Evolutionary conservation across 495 filamentous ascomycete species (phyloP).

Genomic region (Penicillium subrubescens): DNA sequence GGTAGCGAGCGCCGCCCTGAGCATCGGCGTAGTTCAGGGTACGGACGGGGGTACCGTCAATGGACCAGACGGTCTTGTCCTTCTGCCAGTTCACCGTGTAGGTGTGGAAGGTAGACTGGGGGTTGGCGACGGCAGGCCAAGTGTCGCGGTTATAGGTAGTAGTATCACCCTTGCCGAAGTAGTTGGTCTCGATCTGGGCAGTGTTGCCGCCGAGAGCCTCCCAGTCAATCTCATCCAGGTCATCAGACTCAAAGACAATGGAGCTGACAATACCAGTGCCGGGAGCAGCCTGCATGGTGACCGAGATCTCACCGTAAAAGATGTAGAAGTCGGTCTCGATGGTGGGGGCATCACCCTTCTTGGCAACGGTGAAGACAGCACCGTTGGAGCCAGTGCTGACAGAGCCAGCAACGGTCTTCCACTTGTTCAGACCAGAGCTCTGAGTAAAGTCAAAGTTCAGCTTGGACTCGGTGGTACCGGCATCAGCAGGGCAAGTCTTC

Average conservation of each 20-base stretch:
- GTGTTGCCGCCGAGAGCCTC: slow-evolving; percentile 61
- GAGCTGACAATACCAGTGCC: slow-evolving; percentile 79
- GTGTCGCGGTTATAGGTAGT: slow-evolving; percentile 73
- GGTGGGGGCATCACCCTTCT: slow-evolving; percentile 73
- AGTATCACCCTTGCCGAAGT: slow-evolving; percentile 90
- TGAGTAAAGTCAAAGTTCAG: slow-evolving; percentile 60
- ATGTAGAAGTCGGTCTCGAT: slow-evolving; percentile 74
- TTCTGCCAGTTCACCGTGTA: slow-evolving; percentile 87
- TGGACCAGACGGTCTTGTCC: slow-evolving; percentile 71
- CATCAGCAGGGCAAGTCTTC: slow-evolving; percentile 24
- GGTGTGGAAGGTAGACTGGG: slow-evolving; percentile 72
- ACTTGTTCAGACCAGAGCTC: slow-evolving; percentile 52
- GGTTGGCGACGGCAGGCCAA: slow-evolving; percentile 56
- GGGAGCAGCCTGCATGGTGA: slow-evolving; percentile 70
- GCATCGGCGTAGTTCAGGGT: slow-evolving; percentile 61
- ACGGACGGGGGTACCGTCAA: slow-evolving; percentile 73
- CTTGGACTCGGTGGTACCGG: slow-evolving; percentile 15
- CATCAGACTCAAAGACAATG: slow-evolving; percentile 83
- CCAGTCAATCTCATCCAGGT: slow-evolving; percentile 96
- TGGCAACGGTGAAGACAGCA: slow-evolving; percentile 70
- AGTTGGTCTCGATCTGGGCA: slow-evolving; percentile 81
- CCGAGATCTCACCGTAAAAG: slow-evolving; percentile 73
- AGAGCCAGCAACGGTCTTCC: slow-evolving; percentile 61
- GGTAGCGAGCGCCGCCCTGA: slow-evolving; percentile 72
- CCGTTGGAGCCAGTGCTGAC: slow-evolving; percentile 55